Evolutionary conservation across 1,139 yeast species (phyloP).

Genomic region (Hemisphaericaspora subhashii): DNA sequence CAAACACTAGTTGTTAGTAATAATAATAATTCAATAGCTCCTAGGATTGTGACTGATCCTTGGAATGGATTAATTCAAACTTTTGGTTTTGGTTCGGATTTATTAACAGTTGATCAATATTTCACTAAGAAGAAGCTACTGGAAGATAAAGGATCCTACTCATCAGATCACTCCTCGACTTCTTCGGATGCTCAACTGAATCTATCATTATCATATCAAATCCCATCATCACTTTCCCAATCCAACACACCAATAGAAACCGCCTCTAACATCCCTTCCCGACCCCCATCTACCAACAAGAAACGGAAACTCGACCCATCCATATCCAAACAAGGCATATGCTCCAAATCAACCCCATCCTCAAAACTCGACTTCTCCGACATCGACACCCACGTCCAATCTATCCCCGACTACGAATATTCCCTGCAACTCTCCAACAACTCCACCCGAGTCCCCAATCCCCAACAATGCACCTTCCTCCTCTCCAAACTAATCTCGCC

Average conservation of each 20-base stretch:
- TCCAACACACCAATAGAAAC: slow-evolving; percentile 5
- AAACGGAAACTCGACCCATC: slow-evolving; percentile 6
- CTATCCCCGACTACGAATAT: slow-evolving; percentile 13
- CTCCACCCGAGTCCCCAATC: slow-evolving; percentile 10
- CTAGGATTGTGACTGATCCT: slow-evolving; percentile 2
- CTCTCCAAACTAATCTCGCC: slow-evolving; percentile 13
- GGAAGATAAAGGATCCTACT: slow-evolving; percentile 8
- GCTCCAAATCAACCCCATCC: slow-evolving; percentile 4
- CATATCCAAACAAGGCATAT: background rate
- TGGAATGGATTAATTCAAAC: slow-evolving; percentile 2
- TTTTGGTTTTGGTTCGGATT: background rate
- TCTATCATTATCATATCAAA: slow-evolving; percentile 8
- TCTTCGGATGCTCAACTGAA: slow-evolving; percentile 10
- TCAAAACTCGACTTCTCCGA: slow-evolving; percentile 11
- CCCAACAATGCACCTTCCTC: slow-evolving; percentile 10
- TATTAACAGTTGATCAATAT: background rate
- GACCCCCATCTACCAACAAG: slow-evolving; percentile 1
- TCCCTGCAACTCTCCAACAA: slow-evolving; percentile 9
- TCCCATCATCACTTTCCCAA: slow-evolving; percentile 1
- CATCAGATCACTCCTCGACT: slow-evolving; percentile 10
- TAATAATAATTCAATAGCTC: background rate
- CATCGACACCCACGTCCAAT: slow-evolving; percentile 6
- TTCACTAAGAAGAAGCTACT: background rate
- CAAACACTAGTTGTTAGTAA: background rate
- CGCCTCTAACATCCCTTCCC: slow-evolving; percentile 1